A percentile compares a stretch with the other conserved stretches of the same genome.
Conservation (phyloP, 768 basidiomycete species). For the Tulasnella calospora region DNA sequence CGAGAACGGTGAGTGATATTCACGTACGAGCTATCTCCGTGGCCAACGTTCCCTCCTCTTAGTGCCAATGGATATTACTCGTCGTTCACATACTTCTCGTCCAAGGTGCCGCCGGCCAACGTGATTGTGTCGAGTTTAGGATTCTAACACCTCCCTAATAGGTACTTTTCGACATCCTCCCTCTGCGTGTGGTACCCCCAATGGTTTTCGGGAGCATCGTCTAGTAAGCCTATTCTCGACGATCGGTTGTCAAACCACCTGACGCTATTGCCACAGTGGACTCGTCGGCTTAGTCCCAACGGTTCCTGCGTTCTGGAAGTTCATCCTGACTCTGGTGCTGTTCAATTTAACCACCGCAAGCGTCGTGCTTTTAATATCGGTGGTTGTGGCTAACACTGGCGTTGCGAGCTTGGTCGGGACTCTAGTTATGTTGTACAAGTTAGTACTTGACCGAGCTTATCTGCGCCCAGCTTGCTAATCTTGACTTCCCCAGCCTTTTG, state of each 20-base stretch:
- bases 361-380: conserved; percentile 84
- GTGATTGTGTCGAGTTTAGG: not conserved
- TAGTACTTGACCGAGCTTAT: conserved; percentile 35
- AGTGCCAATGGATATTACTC: conserved; percentile 98
- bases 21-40: not conserved
- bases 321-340: conserved; percentile 88
- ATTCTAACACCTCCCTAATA: conserved; percentile 33
- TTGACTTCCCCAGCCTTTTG: conserved; percentile 55
- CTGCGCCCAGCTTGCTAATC: not conserved
- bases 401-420: conserved; percentile 94
- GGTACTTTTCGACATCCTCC: conserved; percentile 95
- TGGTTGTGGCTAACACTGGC: conserved; percentile 78
- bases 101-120: conserved; percentile 56
- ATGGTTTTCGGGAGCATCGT: conserved; percentile 94
- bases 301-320: conserved; percentile 93
- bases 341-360: conserved; percentile 97
- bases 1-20: conserved; percentile 70
- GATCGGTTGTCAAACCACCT: not conserved
- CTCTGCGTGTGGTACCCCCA: conserved; percentile 89
- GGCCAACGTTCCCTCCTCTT: conserved; percentile 23
- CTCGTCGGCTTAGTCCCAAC: conserved; percentile 92
- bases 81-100: conserved; percentile 91
- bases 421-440: conserved; percentile 98
- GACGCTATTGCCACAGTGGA: conserved; percentile 36
- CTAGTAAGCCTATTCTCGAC: conserved; percentile 41